A percentile compares a stretch with the other conserved stretches of the same genome.
Evolutionary conservation across 2,329 filamentous ascomycete genomes (phyloP).

Genomic region (Botryotinia convoluta): DNA sequence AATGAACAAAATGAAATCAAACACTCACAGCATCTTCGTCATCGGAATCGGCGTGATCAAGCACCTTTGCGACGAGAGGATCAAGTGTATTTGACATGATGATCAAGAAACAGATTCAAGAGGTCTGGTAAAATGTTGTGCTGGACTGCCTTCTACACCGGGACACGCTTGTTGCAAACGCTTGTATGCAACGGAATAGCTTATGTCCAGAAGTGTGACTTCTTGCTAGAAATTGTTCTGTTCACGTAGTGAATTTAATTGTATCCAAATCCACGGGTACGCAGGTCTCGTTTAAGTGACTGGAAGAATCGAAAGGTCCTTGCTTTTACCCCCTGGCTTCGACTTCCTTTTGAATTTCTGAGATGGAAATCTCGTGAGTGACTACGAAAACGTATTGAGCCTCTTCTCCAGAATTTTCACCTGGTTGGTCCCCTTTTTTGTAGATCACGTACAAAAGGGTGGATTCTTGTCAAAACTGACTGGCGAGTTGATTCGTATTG

Average conservation of each 20-base stretch:
- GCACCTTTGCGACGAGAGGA: conserved; percentile 48
- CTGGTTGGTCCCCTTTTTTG: conserved; percentile 10
- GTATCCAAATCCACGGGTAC: not conserved
- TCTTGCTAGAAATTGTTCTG: not conserved
- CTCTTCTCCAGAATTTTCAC: conserved; percentile 3
- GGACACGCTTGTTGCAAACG: not conserved
- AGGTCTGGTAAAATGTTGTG: not conserved
- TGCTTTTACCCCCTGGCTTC: not conserved
- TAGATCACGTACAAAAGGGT: conserved; percentile 4
- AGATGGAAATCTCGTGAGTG: too few relatives aligned
- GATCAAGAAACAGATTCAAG: not conserved
- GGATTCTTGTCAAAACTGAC: not conserved
- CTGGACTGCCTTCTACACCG: not conserved
- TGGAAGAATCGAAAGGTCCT: not conserved
- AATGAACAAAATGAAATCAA: not conserved
- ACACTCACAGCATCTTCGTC: conserved; percentile 50
- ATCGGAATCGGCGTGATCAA: conserved; percentile 46
- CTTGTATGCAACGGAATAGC: conserved; percentile 5
- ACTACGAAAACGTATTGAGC: not conserved
- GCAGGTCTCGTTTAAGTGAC: not conserved
- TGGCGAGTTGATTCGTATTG: not conserved
- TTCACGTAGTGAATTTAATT: not conserved
- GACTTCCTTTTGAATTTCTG: not conserved
- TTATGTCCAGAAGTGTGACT: not conserved
- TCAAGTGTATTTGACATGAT: conserved; percentile 40